phyloP scores from a whole-genome alignment of 108 stramenopile species.

The Hondaea fermentalgiana region DNA sequence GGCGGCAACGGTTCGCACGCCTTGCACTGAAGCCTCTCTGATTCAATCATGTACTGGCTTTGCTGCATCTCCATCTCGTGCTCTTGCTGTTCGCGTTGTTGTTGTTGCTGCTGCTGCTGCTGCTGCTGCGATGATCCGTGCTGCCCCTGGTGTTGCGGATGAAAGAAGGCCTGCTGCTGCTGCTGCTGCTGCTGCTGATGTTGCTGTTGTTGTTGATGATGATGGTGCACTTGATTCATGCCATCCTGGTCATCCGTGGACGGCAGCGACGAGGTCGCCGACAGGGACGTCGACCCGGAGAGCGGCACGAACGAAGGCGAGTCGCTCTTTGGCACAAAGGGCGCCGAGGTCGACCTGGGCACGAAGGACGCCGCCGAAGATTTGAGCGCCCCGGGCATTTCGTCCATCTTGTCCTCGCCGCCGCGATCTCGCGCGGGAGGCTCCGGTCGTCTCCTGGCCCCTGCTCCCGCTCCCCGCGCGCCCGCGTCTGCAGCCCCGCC shows the following conservation, averaged over 20 bases:
- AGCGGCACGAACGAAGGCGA: background rate
- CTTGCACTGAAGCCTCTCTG: background rate
- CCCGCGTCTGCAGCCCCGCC: too few species aligned
- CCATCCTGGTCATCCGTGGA: too few species aligned
- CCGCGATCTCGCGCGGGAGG: too few species aligned
- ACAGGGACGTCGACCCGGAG: background rate
- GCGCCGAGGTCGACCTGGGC: background rate
- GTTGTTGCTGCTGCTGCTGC: background rate
- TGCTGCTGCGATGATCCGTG: too few species aligned
- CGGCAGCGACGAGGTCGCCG: too few species aligned
- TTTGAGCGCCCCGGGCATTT: background rate
- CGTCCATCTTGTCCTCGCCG: background rate
- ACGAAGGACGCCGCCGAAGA: background rate
- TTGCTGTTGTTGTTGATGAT: too few species aligned
- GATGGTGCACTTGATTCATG: too few species aligned
- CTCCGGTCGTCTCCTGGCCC: too few species aligned
- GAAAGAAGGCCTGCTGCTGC: background rate
- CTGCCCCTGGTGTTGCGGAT: background rate
- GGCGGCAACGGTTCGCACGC: background rate
- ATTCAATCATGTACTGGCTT: background rate
- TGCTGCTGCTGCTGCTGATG: too few species aligned
- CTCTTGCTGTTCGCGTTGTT: background rate
- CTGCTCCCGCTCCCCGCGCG: too few species aligned
- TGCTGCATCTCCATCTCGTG: background rate
- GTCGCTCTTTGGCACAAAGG: background rate